Percentiles rank a stretch among this genome's conserved stretches.
Evolutionary conservation across 148 eudicot species (phyloP).

Genomic region (Rhododendron williamsianum): DNA sequence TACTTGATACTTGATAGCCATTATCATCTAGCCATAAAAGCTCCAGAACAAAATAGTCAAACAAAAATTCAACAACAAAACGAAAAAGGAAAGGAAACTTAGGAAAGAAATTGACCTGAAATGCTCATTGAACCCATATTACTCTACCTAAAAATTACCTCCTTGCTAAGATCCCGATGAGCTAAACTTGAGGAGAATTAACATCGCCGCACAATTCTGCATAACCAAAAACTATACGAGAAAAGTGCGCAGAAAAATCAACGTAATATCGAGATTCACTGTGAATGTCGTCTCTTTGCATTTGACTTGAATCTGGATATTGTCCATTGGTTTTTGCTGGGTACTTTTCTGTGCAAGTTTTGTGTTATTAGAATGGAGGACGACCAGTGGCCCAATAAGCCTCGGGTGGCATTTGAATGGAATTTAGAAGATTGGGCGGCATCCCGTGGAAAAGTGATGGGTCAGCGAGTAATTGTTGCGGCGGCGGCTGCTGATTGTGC

Average conservation of each 20-base stretch:
- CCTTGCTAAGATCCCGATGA: background rate
- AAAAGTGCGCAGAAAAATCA: background rate
- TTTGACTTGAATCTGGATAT: background rate
- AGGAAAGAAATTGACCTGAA: constrained; percentile 7
- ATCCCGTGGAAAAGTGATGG: constrained; percentile 63
- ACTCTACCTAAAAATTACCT: constrained; percentile 4
- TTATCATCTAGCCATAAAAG: constrained; percentile 5
- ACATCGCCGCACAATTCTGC: background rate
- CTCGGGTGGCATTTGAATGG: constrained; percentile 58
- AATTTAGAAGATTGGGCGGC: constrained; percentile 59
- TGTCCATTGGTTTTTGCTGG: background rate
- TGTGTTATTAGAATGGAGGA: constrained; percentile 27
- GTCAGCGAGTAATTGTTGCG: constrained; percentile 26
- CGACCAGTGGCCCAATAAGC: constrained; percentile 50
- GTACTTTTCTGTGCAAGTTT: constrained; percentile 1
- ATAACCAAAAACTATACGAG: background rate
- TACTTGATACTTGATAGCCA: background rate
- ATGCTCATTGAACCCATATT: constrained; percentile 14
- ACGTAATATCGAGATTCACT: background rate
- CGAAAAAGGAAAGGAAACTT: background rate
- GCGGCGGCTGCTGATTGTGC: constrained; percentile 29
- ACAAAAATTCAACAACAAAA: background rate
- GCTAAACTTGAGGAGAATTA: background rate
- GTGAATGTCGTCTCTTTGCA: background rate
- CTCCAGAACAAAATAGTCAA: background rate